These are phyloP conservation scores for Scenedesmus sp. DNA, from an alignment of 163 green algal species.

Conservation along the genomic window DNA sequence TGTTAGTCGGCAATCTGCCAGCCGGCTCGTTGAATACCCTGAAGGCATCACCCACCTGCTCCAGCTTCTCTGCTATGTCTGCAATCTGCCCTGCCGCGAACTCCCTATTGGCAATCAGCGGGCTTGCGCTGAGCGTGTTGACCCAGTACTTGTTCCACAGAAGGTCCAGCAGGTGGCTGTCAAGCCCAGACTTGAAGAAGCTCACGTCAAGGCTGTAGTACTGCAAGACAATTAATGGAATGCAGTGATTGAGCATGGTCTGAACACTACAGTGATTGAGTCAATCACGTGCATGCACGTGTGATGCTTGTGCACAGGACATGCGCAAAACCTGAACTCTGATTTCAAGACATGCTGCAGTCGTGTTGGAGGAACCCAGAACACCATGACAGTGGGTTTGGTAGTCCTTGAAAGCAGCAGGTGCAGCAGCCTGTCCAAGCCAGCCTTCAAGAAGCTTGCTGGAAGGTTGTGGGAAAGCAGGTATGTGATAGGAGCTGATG, in stretches of 20 bases:
- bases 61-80: conserved; percentile 92
- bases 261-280: background rate
- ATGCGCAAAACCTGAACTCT: too few species aligned
- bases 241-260: background rate
- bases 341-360: too few species aligned
- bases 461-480: conserved; percentile 82
- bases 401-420: conserved; percentile 61
- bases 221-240: conserved; percentile 54
- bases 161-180: conserved; percentile 83
- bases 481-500: background rate
- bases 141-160: conserved; percentile 95
- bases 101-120: conserved; percentile 75
- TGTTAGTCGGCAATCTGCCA: too few species aligned
- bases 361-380: too few species aligned
- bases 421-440: conserved; percentile 83
- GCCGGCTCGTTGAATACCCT: too few species aligned
- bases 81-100: conserved; percentile 80
- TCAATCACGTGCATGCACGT: background rate
- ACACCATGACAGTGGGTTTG: background rate
- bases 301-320: too few species aligned
- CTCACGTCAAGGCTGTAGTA: conserved; percentile 93
- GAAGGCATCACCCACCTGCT: background rate
- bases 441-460: conserved; percentile 95
- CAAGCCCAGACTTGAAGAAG: conserved; percentile 95
- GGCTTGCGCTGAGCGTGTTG: conserved; percentile 87